Conservation (phyloP, 2,329 filamentous ascomycete genomes). For the Xylariales sp. region DNA sequence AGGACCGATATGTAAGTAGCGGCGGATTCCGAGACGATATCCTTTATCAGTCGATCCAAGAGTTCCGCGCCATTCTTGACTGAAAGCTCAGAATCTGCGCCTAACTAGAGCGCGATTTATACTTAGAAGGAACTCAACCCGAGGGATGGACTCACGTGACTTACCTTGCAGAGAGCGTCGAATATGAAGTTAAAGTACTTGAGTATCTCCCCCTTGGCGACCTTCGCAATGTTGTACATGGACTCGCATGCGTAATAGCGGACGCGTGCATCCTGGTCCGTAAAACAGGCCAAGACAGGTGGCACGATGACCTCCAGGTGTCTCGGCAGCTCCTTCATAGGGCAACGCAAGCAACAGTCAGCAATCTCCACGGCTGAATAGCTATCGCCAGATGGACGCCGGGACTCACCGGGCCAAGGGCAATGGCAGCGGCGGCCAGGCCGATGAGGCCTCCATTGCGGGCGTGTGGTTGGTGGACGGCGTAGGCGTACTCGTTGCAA, state of each 20-base stretch:
- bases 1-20: conserved; percentile 91
- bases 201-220: conserved; percentile 94
- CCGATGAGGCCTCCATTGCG: conserved; percentile 95
- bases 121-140: background rate
- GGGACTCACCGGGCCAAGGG: conserved; percentile 74
- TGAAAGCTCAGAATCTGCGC: conserved; percentile 90
- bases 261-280: conserved; percentile 94
- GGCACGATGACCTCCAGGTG: conserved; percentile 94
- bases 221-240: conserved; percentile 99
- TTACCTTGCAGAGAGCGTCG: conserved; percentile 91
- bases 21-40: conserved; percentile 92
- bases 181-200: conserved; percentile 99
- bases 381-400: too few relatives aligned
- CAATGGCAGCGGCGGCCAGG: conserved; percentile 90
- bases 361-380: background rate
- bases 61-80: conserved; percentile 98
- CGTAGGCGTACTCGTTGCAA: conserved; percentile 96
- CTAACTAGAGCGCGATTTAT: conserved; percentile 55
- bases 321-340: conserved; percentile 72
- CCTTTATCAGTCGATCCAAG: conserved; percentile 89
- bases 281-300: conserved; percentile 94
- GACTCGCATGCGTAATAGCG: conserved; percentile 98
- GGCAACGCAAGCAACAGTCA: background rate
- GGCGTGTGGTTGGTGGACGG: conserved; percentile 93
- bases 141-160: conserved; percentile 14